Base-by-base conservation (phyloP, 192 early-diverging fungal species). In the Dimargaris xerosporica region DNA sequence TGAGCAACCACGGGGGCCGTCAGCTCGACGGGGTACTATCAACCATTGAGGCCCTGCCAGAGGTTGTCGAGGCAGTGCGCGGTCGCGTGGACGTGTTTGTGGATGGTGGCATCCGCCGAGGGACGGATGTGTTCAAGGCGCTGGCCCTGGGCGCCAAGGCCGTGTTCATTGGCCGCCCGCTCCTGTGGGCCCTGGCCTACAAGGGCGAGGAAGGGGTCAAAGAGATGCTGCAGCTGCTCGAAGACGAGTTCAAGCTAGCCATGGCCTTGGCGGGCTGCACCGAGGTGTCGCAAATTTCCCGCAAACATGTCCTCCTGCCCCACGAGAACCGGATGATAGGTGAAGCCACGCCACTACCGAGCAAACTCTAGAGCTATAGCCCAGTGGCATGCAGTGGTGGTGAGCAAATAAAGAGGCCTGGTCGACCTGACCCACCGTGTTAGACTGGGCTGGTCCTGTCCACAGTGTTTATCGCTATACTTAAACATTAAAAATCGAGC, bases 1-100 rank as follows among this genome's bases (percentile, higher is more conserved):
- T 99, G 15, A 89, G 86, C 42, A 99, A 99, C 71, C 96, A 99
- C 68, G 96, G 95, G 54, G 96, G 96, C 23, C 77, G 96, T 6
- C 96, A 99, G 71, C 71, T 99, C 44, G 96, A 98, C 60, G 86
- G 85, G 10, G 70, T 77, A 12, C 73, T 85, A 58, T 75, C 84
- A 6, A 84, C 82, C 5, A 87, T 96, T 59, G 94, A 99, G 47
- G 84, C 91, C 13, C 70, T 99, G 31, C 84, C 85, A 11, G 92
- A 96, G 63, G 88, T 94, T 19, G 79, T 94, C 69, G 80, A 82
- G 25, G 90, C 82, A 2, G 77, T 85, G 17, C 72, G 71, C 61
- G 75, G 62, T 25, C 66, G 56, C 53, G 69, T 97, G 34, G 91
- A 96, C 67, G 82, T 99, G 16, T 97, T 84, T 66, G 65, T 98